Evolutionary conservation across 192 early-diverging fungal genomes (phyloP).

Genomic region (Coemansia sp.): DNA sequence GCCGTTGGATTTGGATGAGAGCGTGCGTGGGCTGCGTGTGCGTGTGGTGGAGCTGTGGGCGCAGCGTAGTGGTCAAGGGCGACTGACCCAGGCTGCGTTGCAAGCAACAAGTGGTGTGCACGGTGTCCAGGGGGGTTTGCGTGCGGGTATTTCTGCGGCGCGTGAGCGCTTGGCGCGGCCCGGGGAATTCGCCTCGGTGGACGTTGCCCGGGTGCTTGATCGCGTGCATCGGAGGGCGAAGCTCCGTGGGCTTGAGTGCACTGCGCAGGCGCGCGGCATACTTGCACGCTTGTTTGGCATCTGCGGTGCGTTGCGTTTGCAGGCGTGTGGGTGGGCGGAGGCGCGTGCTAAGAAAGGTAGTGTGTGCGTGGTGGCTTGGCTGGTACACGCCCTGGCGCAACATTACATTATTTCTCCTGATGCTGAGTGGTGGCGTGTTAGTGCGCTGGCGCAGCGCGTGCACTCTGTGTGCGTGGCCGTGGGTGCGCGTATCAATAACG

Average conservation of each 20-base stretch:
- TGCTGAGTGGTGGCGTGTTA: not conserved
- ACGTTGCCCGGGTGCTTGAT: slow-evolving; percentile 3
- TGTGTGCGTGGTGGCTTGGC: slow-evolving; percentile 7
- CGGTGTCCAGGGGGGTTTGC: no score
- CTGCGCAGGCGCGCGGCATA: slow-evolving; percentile 8
- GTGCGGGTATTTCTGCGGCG: no score
- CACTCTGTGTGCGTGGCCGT: not conserved
- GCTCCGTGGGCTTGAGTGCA: not conserved
- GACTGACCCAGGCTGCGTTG: no score
- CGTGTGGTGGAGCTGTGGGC: no score
- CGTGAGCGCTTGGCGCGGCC: not conserved
- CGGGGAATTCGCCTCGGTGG: not conserved
- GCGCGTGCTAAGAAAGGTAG: not conserved
- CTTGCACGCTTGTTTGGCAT: slow-evolving; percentile 19
- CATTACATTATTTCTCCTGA: no score
- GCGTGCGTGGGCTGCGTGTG: no score
- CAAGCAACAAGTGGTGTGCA: no score
- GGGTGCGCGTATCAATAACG: not conserved
- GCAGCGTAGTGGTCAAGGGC: no score
- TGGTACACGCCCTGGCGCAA: slow-evolving; percentile 3
- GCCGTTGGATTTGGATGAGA: no score
- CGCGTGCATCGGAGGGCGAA: slow-evolving; percentile 7
- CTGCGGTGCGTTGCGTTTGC: slow-evolving; percentile 14
- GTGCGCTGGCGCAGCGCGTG: not conserved
- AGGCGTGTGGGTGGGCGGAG: slow-evolving; percentile 18